Base-by-base conservation (phyloP, 2,329 filamentous ascomycete genomes). In the Pseudopyricularia cyperi region DNA sequence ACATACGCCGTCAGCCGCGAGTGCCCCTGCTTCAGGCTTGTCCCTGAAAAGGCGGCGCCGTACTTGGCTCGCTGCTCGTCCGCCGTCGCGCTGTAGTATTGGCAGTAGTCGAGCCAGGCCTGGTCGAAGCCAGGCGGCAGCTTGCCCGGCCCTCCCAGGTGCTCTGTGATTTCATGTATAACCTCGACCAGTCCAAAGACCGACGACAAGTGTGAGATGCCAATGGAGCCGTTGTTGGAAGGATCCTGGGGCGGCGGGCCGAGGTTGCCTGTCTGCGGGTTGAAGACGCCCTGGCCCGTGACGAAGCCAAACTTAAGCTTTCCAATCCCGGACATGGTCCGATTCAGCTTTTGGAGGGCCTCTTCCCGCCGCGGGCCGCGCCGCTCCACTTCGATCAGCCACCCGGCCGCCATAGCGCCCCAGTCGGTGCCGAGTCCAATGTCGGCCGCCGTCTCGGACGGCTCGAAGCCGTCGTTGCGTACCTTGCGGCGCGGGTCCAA, bases 401-500 rank as follows among this genome's bases (percentile, higher is more conserved):
- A 82, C 0, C 71, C 71, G 3, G 72, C 71, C 0, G 78, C 77
- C 2, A 82, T 65, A 0, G 74, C 74, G 0, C 72, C 71, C 75
- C 77, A 82, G 57, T 82, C 79, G 0, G 77, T 79, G 2, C 78
- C 78, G 3, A 82, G 66, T 34, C 73, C 70, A 8, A 80, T 70
- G 39, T 73, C 71, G 0, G 75, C 68, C 15, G 58, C 67, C 7
- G 61, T 67, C 6, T 65, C 73, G 39, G 54, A 67, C 2, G 75
- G 74, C 0, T 67, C 65, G 60, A 73, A 73, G 1, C 71, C 69
- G 49, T 78, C 73, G 15, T 66, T 72, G 12, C 77, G 75, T 1
- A 82, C 77, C 63, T 83, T 82, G 46, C 79, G 69, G 22, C 74
- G 67, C 2, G 78, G 73, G 53, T 83, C 79, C 2, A 83, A 70